These are phyloP conservation scores for Penicillium psychrosexuale DNA, from an alignment of 2,329 filamentous ascomycete species.

Conservation along the genomic window DNA sequence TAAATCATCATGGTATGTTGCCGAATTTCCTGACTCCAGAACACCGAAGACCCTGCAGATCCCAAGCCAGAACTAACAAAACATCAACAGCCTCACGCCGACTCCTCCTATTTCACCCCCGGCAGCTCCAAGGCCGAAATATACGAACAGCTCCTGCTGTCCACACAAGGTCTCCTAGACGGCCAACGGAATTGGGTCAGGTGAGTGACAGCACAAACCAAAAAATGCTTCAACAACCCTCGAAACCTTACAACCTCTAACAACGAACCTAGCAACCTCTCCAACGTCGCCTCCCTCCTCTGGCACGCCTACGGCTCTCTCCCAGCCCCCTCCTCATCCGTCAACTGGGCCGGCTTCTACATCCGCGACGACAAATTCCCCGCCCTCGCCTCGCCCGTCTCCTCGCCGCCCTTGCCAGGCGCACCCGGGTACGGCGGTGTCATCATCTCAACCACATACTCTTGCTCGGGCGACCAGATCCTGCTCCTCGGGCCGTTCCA, in stretches of 20 bases:
- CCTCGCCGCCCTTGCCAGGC: constrained; percentile 20
- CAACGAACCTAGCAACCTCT: constrained; percentile 38
- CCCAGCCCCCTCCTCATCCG: constrained; percentile 41
- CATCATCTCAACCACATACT: constrained; percentile 25
- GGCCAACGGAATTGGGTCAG: constrained; percentile 49
- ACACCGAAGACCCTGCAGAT: background rate
- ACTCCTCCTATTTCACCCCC: constrained; percentile 44
- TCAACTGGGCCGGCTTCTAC: constrained; percentile 52
- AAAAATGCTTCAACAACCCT: background rate
- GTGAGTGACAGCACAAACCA: constrained; percentile 17
- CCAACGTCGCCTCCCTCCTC: constrained; percentile 49
- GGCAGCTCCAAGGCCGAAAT: constrained; percentile 41
- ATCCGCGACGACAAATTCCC: constrained; percentile 45
- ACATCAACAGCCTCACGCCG: constrained; percentile 45
- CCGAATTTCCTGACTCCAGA: background rate
- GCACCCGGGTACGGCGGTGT: constrained; percentile 8
- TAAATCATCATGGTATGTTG: constrained; percentile 2
- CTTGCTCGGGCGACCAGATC: constrained; percentile 22
- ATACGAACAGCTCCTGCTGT: constrained; percentile 42
- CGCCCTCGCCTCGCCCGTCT: constrained; percentile 21
- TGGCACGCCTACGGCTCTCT: constrained; percentile 49
- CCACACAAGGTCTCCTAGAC: constrained; percentile 38
- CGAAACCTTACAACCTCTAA: constrained; percentile 1
- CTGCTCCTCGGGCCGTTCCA: constrained; percentile 50
- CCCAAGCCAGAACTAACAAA: constrained; percentile 1